Percentiles rank a stretch among this genome's conserved stretches.
phyloP scores from a whole-genome alignment of 495 filamentous ascomycete species.

The Podospora pseudoanserina region DNA sequence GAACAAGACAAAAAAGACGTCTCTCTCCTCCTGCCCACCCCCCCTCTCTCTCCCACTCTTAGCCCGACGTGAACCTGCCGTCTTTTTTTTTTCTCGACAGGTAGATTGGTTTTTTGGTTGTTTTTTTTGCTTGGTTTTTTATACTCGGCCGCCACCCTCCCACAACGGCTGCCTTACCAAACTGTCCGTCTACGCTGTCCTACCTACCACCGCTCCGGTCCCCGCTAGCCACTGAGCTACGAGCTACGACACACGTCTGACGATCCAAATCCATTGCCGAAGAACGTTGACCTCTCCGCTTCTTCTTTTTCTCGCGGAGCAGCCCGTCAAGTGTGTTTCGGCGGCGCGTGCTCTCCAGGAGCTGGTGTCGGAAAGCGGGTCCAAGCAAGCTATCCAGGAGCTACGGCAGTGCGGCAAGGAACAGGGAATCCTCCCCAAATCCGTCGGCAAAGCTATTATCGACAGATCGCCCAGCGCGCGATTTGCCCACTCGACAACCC shows the following conservation, averaged over 20 bases:
- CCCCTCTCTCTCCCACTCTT: not conserved
- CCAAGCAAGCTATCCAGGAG: conserved; percentile 19
- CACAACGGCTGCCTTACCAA: not conserved
- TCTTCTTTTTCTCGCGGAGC: not conserved
- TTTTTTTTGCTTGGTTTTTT: not conserved
- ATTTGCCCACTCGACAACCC: conserved; percentile 15
- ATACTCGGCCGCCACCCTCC: not conserved
- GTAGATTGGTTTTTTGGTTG: not conserved
- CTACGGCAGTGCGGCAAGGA: conserved; percentile 21
- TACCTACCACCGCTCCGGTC: not conserved
- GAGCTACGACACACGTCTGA: not conserved
- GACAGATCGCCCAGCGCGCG: conserved; percentile 8
- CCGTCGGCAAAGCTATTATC: not conserved
- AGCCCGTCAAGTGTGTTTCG: not conserved
- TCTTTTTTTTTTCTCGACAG: not conserved
- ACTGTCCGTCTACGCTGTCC: not conserved
- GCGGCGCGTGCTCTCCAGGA: not conserved
- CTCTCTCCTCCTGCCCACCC: not conserved
- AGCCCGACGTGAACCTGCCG: not conserved
- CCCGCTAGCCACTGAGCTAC: not conserved
- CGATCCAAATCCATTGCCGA: conserved; percentile 1
- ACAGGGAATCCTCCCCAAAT: conserved; percentile 17
- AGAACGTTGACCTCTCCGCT: not conserved
- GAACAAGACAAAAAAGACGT: conserved; percentile 26
- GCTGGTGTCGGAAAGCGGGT: conserved; percentile 16